Percentiles rank a stretch among this genome's conserved stretches.
Conservation (phyloP, 78 protist species). For the Emiliania huxleyi region DNA sequence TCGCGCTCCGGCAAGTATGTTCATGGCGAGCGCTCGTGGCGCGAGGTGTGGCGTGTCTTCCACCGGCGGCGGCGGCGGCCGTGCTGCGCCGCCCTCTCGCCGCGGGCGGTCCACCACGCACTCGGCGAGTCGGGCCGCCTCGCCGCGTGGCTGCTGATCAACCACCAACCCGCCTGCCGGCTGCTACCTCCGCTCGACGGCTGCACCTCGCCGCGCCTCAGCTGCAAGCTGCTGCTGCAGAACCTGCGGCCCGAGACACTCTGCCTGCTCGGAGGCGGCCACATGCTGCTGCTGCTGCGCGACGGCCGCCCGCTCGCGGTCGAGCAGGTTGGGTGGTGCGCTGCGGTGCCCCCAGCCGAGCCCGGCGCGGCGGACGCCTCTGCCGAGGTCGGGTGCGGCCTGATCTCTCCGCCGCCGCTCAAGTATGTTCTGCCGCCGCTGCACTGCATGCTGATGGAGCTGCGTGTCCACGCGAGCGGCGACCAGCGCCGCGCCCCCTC, state of each 20-base stretch:
- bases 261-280: neutral
- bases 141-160: neutral
- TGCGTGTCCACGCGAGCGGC: neutral
- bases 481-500: no score
- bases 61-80: neutral
- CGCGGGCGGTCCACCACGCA: neutral
- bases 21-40: neutral
- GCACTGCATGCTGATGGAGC: neutral
- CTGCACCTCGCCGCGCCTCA: neutral
- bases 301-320: neutral
- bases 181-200: neutral
- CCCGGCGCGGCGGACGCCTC: no score
- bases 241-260: neutral
- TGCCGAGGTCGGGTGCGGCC: neutral
- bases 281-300: neutral
- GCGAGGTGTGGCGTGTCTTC: neutral
- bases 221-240: neutral
- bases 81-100: neutral
- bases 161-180: neutral
- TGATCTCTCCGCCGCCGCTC: neutral
- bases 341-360: neutral
- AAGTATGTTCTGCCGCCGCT: neutral
- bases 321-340: neutral
- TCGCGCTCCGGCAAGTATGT: neutral
- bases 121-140: neutral